phyloP scores from a whole-genome alignment of 495 filamentous ascomycete genomes.

The Penicillium flavigenum region DNA sequence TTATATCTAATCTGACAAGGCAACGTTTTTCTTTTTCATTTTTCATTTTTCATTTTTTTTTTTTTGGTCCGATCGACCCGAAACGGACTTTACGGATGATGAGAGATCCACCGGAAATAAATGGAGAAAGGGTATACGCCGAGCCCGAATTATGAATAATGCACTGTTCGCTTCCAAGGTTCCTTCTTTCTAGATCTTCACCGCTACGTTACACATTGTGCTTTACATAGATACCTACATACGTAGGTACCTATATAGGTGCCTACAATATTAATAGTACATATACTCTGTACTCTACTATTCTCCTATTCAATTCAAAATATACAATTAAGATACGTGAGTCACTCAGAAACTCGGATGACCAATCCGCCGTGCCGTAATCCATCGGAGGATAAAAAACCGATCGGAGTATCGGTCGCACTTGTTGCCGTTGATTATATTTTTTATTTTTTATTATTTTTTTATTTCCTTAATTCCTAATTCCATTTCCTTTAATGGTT shows the following conservation, averaged over 20 bases:
- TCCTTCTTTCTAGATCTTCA: slow-evolving; percentile 4
- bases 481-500: background rate
- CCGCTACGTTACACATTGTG: background rate
- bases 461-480: slow-evolving; percentile 1
- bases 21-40: background rate
- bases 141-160: slow-evolving; percentile 3
- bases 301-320: too few relatives aligned
- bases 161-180: slow-evolving; percentile 4
- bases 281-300: background rate
- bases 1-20: slow-evolving; percentile 11
- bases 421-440: background rate
- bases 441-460: background rate
- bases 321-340: background rate
- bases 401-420: slow-evolving; percentile 7
- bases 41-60: background rate
- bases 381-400: slow-evolving; percentile 2
- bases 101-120: slow-evolving; percentile 6
- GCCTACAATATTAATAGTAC: background rate
- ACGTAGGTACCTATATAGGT: background rate
- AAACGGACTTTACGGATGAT: too few relatives aligned
- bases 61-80: slow-evolving; percentile 9
- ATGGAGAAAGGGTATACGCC: background rate
- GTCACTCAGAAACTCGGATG: slow-evolving; percentile 7
- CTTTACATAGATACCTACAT: background rate
- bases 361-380: slow-evolving; percentile 12